Base-by-base conservation (phyloP, 257 asterid species). In the Fraxinus excelsior region DNA sequence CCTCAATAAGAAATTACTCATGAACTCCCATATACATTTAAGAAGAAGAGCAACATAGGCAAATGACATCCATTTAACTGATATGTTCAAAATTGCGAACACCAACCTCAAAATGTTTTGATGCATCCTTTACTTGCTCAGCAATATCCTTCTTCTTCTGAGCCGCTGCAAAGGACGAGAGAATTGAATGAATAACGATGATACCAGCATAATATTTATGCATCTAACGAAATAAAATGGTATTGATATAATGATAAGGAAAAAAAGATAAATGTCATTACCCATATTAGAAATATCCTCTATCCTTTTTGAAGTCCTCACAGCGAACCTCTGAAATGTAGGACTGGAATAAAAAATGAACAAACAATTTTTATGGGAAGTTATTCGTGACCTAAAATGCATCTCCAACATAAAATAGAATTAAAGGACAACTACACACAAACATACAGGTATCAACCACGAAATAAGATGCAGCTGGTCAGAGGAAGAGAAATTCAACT, bases 121-220 rank as follows among this genome's bases (percentile, higher is more conserved):
- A 74, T 1, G 70, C 78, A 67, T 90, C 92, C 86, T 92, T 89
- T 75, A 89, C 19, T 78, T 85, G 90, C 76, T 92, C 93, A 12
- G 90, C 80, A 70, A 93, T 42, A 70, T 86, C 90, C 74, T 84
- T 88, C 82, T 86, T 87, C 89, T 88, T 82, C 81, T 88, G 80
- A 9, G 81, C 86, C 85, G 97, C 98, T 93, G 91, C 84, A 78
- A 13, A 7, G 12, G 73, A 14, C 58, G 70, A 71, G 74, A 7
- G 32, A 51, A 74, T 13, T 14, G 44, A 60, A 28, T 46, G 26
- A 29, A 19, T 49, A 16, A 69, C 34, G 31, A 80, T 25, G 3
- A 28, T 5, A 25, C 49, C 23, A 73, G 29, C 19, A 8, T n/a
- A 7, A 23, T 16, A 65, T n/a, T 73, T 56, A 66, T 14, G 5